Evolutionary conservation across 1,284 basidiomycete genomes (phyloP), one percentile per base, ranked within the genome.

Genomic region (Trichosporon sp.): DNA sequence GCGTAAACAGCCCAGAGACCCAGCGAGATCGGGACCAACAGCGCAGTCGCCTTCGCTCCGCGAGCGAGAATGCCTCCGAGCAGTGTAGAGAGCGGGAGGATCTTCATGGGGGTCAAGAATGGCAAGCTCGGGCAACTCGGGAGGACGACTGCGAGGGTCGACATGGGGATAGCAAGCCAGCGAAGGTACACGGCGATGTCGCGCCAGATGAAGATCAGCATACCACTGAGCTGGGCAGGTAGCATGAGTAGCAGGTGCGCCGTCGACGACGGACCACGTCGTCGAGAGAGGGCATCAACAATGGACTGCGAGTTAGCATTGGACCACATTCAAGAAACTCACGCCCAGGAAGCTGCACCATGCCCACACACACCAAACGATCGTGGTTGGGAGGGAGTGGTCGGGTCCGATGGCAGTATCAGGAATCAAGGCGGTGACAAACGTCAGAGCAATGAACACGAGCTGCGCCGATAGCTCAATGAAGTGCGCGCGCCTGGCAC

Each of bases 61-160:
- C 68, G 65, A 6, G 68, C 65, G 19, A 69, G 63, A 31, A 69
- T 63, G 29, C 63, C 68, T 9, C 59, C 65, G 3, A 69, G 63
- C 14, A 69, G 57, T 23, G 37, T 66, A 10, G 61, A 23, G 25
- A 69, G 63, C 8, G 68, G 68, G 3, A 69, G 63, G 10, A 69
- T 63, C 46, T 63, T 63, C 21, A 52, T 29, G 0, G 68, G 68
- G 21, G 65, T 56, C 16, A 66, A 54, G 54, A 69, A 65, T 5
- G 68, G 61, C 27, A 66, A 1, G 2, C 65, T 32, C 9, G 68
- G 68, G 7, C 56, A 61, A 2, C 59, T 59, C 5, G 68, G 68
- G 25, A 65, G 61, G 32, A 69, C 63, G 3, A 69, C 16, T 2
- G 68, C 63, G 32, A 66, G 63, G 10, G 68, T 63, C 56, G 52